phyloP scores from a whole-genome alignment of 208 protist genomes.

The Leishmania turanica region DNA sequence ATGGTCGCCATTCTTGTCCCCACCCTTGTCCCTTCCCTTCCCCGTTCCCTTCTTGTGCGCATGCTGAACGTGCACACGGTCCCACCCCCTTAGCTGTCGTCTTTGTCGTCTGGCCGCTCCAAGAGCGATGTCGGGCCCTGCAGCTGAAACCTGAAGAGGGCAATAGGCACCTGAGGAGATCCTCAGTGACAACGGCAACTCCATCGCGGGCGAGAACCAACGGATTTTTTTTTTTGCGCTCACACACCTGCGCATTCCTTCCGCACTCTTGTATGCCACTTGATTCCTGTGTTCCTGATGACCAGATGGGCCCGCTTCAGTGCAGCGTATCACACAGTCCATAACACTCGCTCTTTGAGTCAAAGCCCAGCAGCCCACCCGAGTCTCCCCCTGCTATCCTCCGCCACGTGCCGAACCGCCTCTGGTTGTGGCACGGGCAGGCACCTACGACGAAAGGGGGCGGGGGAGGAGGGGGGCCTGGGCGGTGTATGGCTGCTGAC shows the following conservation, averaged over 20 bases:
- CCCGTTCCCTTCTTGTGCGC: background rate
- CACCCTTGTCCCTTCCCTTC: background rate
- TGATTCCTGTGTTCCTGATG: background rate
- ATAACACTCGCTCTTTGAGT: background rate
- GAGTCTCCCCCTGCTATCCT: background rate
- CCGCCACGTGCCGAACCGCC: too few relatives aligned
- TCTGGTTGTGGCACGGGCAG: background rate
- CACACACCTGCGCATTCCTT: too few relatives aligned
- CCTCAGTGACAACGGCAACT: too few relatives aligned
- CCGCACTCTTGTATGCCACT: background rate
- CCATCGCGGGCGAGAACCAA: too few relatives aligned
- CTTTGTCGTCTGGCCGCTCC: background rate
- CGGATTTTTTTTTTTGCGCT: too few relatives aligned
- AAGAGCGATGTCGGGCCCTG: too few relatives aligned
- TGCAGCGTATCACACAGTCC: background rate
- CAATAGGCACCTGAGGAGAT: too few relatives aligned
- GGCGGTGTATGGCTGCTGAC: background rate
- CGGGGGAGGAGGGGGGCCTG: too few relatives aligned
- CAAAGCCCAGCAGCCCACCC: background rate
- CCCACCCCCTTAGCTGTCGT: too few relatives aligned
- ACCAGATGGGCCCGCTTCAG: background rate
- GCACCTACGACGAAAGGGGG: background rate
- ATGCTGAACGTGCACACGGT: background rate
- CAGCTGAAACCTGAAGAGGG: too few relatives aligned
- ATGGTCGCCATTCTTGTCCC: background rate